A percentile compares a stretch with the other conserved stretches of the same genome.
phyloP scores from a whole-genome alignment of 768 basidiomycete species.

The Calocybe cyanea region DNA sequence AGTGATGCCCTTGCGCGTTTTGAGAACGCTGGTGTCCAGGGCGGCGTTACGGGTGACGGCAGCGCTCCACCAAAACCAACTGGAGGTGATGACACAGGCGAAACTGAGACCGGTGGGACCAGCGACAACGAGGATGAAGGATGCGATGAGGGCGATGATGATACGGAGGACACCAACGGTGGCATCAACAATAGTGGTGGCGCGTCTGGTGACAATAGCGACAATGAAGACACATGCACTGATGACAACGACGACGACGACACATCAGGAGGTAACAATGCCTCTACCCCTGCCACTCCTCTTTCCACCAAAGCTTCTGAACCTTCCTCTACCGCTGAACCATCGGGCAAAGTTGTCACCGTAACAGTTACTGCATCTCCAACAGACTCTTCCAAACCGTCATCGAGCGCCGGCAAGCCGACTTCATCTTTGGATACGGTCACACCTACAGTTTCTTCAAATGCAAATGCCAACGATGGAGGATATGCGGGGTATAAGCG shows the following conservation, averaged over 20 bases:
- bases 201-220: slow-evolving; percentile 7
- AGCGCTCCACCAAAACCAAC: slow-evolving; percentile 7
- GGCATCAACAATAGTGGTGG: slow-evolving; percentile 10
- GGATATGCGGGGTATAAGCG: slow-evolving; percentile 16
- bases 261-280: no score
- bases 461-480: neutral
- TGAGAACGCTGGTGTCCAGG: slow-evolving; percentile 36
- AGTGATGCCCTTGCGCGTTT: slow-evolving; percentile 39
- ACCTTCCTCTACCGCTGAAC: slow-evolving; percentile 3
- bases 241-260: neutral
- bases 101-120: slow-evolving; percentile 5
- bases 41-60: slow-evolving; percentile 26
- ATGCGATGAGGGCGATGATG: slow-evolving; percentile 7
- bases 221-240: neutral
- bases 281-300: slow-evolving; percentile 11
- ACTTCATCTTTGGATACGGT: no score
- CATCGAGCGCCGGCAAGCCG: neutral
- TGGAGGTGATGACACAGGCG: slow-evolving; percentile 9
- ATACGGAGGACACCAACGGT: slow-evolving; percentile 8
- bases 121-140: no score
- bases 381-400: slow-evolving; percentile 10
- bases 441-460: slow-evolving; percentile 4
- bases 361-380: slow-evolving; percentile 7
- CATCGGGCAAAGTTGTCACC: neutral
- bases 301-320: neutral